These are phyloP conservation scores for Coniochaeta ligniaria DNA, from an alignment of 2,329 filamentous ascomycete species.

Conservation along the genomic window DNA sequence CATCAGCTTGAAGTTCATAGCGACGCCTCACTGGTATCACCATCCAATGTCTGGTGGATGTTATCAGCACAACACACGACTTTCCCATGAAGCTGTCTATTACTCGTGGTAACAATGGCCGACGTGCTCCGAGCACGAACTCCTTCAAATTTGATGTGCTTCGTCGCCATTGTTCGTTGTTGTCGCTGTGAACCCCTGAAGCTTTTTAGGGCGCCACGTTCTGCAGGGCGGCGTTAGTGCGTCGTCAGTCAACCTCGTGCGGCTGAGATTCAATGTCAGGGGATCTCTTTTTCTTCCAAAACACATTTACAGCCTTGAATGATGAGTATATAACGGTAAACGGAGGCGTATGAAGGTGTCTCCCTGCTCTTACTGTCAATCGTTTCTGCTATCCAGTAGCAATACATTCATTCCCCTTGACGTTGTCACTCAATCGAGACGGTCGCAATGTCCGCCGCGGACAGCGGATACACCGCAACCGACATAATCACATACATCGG, in stretches of 20 bases:
- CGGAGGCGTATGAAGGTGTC: neutral
- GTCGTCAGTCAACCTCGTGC: neutral
- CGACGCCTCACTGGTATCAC: too few species aligned
- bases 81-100: too few species aligned
- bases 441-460: neutral
- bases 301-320: too few species aligned
- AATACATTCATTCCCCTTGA: too few species aligned
- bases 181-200: neutral
- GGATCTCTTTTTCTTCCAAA: neutral
- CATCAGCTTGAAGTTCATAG: too few species aligned
- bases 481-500: conserved; percentile 28
- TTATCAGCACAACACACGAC: too few species aligned
- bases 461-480: conserved; percentile 10
- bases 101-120: too few species aligned
- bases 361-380: too few species aligned
- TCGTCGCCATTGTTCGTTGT: neutral
- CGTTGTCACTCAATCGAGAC: neutral
- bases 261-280: neutral
- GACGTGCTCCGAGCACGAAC: too few species aligned
- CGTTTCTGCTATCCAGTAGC: too few species aligned
- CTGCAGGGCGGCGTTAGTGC: neutral
- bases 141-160: too few species aligned
- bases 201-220: neutral
- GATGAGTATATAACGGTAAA: neutral
- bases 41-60: too few species aligned